Evolutionary conservation across 345 rosid genomes (phyloP).

Genomic region (Conringia planisiliqua): DNA sequence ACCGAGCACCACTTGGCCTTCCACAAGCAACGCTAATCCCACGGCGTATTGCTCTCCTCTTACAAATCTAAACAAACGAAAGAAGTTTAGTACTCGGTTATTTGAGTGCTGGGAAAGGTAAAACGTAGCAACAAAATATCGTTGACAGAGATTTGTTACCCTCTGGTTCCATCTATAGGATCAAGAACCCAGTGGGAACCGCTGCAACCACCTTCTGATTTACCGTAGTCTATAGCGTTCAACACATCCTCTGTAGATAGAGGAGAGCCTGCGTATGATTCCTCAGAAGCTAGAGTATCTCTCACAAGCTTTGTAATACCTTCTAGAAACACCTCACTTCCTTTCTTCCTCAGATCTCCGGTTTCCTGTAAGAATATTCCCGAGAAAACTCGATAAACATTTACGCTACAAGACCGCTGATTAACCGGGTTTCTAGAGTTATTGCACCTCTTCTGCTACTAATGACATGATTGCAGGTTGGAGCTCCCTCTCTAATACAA

Average conservation of each 20-base stretch:
- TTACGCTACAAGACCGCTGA: not conserved
- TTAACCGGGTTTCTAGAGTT: not conserved
- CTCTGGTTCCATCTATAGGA: constrained; percentile 97
- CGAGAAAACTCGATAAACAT: not conserved
- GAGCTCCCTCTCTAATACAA: constrained; percentile 68
- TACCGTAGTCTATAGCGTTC: constrained; percentile 71
- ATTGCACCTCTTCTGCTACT: constrained; percentile 86
- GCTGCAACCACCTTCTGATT: constrained; percentile 77
- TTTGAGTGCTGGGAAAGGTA: not conserved
- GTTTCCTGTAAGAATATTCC: constrained; percentile 55
- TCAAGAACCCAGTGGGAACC: constrained; percentile 96
- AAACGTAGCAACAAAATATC: not conserved
- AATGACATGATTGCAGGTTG: constrained; percentile 59
- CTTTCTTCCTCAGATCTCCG: constrained; percentile 60
- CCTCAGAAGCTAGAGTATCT: constrained; percentile 63
- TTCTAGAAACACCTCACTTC: constrained; percentile 48
- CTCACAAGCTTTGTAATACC: constrained; percentile 73
- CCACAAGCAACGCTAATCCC: constrained; percentile 84
- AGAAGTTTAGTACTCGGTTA: not conserved
- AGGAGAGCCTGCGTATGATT: constrained; percentile 36
- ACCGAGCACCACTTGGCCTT: constrained; percentile 87
- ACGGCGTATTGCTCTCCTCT: constrained; percentile 95
- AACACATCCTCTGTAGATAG: constrained; percentile 66
- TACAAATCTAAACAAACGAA: constrained; percentile 52
- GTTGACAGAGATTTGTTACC: constrained; percentile 40